Percentiles rank a stretch among this genome's conserved stretches.
Conservation (phyloP, 176 grass and related monocot species). For the Eragrostis nindensis region DNA sequence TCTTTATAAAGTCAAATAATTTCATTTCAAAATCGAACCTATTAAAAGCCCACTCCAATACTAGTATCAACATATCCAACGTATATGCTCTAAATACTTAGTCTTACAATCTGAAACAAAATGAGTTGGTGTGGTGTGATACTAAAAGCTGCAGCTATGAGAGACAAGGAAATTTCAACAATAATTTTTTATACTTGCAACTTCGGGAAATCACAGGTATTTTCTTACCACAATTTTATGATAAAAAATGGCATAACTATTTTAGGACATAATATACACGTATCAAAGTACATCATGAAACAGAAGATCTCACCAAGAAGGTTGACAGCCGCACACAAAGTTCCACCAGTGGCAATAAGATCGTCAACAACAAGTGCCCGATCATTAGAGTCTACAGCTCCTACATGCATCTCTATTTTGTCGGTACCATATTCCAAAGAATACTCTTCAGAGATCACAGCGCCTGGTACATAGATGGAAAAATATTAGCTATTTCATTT, state of each 20-base stretch:
- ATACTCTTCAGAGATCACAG: conserved; percentile 92
- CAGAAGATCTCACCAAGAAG: conserved; percentile 68
- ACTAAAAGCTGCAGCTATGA: not conserved
- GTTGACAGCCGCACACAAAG: conserved; percentile 73
- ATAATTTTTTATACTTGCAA: not conserved
- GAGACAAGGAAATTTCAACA: not conserved
- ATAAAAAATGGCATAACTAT: not conserved
- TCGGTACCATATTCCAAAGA: conserved; percentile 92
- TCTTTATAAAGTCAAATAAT: not conserved
- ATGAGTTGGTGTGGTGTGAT: not conserved
- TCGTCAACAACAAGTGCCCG: conserved; percentile 77
- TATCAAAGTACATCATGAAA: not conserved
- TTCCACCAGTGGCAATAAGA: conserved; percentile 94
- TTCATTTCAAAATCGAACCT: not conserved
- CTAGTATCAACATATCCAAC: not conserved
- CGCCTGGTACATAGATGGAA: conserved; percentile 60
- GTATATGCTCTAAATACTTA: not conserved
- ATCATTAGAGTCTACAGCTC: conserved; percentile 73
- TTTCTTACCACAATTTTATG: not conserved
- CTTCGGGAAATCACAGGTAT: not conserved
- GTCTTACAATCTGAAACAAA: not conserved
- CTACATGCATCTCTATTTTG: conserved; percentile 96
- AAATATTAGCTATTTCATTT: conserved; percentile 34
- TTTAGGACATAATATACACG: not conserved
- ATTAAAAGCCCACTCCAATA: not conserved